Evolutionary conservation across 129 eudicot genomes (phyloP), one percentile per base, ranked within the genome.

Genomic region (Escallonia rubra): DNA sequence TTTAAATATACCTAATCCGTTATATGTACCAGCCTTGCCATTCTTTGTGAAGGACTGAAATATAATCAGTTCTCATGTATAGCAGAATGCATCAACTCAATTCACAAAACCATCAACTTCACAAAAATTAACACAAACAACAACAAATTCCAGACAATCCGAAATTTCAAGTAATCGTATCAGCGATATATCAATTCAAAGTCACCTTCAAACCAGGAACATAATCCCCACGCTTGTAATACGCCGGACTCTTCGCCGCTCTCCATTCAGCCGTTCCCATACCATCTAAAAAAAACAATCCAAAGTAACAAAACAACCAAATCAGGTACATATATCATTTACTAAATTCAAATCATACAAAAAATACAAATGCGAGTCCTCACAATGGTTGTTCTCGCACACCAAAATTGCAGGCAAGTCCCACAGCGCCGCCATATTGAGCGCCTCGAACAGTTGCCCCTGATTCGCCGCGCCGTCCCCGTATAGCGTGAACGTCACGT

Each of bases 201-300:
- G 55, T 71, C 67, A 90, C 99, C 99, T 90, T 94, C 76, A 89
- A 78, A 12, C 99, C 99, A 50, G 99, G 99, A 81, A 94, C 99
- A 79, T 94, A 94, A 75, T 94, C 99, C 41, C 99, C 99, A 75
- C 99, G 84, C 82, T 94, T 94, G 82, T 86, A 94, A 74, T 94
- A 94, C 62, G 95, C 76, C 39, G 99, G 97, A 79, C 93, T 89
- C 87, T 89, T 94, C 13, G 99, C 95, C 42, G 99, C 95, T 73
- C 99, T 89, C 99, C 99, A 94, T 75, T 90, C 99, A 8, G 99
- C 99, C 9, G 99, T 94, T 9, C 99, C 99, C 99, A 94, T 94
- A 61, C 99, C 99, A 90, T 94, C 99, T 94, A 83, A 63, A 76
- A 23, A 3, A 55, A 52, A 54, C 23, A 54, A 11, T 54, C 59